Evolutionary conservation across 768 basidiomycete species (phyloP).

Genomic region (Kwoniella dejecticola): DNA sequence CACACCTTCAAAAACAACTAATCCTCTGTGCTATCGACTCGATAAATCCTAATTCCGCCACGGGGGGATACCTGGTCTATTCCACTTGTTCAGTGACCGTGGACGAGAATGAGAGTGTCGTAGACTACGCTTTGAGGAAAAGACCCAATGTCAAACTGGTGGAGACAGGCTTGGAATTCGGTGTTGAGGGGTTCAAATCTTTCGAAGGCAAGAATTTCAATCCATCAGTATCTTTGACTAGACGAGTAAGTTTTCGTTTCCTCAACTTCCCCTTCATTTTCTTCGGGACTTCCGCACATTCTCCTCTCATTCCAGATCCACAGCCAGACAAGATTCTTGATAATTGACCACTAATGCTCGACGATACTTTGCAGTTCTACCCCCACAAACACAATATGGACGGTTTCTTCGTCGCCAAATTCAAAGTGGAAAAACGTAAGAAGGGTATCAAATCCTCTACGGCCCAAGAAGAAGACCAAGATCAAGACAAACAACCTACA

Average conservation of each 20-base stretch:
- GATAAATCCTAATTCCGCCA: slow-evolving; percentile 81
- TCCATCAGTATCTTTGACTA: slow-evolving; percentile 73
- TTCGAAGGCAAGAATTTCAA: slow-evolving; percentile 90
- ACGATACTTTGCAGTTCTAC: slow-evolving; percentile 43
- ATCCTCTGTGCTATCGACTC: slow-evolving; percentile 98
- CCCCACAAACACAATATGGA: slow-evolving; percentile 99
- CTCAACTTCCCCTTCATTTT: slow-evolving; percentile 2
- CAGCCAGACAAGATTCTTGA: not conserved
- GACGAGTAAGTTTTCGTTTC: slow-evolving; percentile 59
- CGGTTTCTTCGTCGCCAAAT: slow-evolving; percentile 97
- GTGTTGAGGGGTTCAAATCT: slow-evolving; percentile 82
- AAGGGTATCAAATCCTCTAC: slow-evolving; percentile 59
- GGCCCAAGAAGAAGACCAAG: slow-evolving; percentile 43
- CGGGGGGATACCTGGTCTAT: slow-evolving; percentile 93
- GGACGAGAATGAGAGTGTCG: slow-evolving; percentile 97
- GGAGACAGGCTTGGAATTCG: slow-evolving; percentile 89
- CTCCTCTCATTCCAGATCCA: not conserved
- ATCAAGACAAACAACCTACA: slow-evolving; percentile 47
- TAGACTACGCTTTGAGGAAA: slow-evolving; percentile 94
- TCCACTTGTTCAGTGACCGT: slow-evolving; percentile 98
- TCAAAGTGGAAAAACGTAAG: slow-evolving; percentile 81
- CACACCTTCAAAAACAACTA: slow-evolving; percentile 96
- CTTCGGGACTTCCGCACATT: not conserved
- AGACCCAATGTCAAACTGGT: slow-evolving; percentile 90
- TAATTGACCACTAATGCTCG: not conserved